Evolutionary conservation across 805 yeast genomes (phyloP).

Genomic region (Candida sithepensis): DNA sequence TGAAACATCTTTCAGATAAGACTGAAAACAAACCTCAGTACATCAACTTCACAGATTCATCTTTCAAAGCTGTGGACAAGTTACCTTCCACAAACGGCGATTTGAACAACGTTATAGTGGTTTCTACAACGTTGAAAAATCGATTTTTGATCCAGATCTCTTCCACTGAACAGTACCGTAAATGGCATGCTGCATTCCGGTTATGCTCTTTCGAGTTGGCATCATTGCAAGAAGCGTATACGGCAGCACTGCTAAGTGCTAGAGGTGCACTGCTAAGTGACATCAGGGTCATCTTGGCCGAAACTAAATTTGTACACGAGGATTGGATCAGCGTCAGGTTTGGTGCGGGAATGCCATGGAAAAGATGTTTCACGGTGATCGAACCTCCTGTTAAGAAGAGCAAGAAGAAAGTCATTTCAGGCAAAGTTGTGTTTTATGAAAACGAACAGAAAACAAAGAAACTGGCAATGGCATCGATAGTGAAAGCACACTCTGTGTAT

Average conservation of each 20-base stretch:
- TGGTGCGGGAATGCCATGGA: constrained; percentile 98
- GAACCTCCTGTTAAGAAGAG: constrained; percentile 58
- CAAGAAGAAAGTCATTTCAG: constrained; percentile 47
- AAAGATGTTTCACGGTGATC: constrained; percentile 85
- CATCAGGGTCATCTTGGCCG: constrained; percentile 79
- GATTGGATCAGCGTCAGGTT: constrained; percentile 95
- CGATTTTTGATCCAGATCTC: constrained; percentile 79
- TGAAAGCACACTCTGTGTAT: constrained; percentile 64
- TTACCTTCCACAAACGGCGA: constrained; percentile 66
- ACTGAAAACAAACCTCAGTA: constrained; percentile 58
- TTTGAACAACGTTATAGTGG: constrained; percentile 74
- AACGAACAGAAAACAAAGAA: constrained; percentile 72
- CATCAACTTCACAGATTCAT: constrained; percentile 87
- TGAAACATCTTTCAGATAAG: constrained; percentile 32
- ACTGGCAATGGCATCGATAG: constrained; percentile 74
- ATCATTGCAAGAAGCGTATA: constrained; percentile 89
- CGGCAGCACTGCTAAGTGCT: constrained; percentile 91
- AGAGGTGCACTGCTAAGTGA: constrained; percentile 86
- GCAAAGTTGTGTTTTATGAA: constrained; percentile 77
- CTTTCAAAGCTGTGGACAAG: constrained; percentile 65
- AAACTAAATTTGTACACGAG: constrained; percentile 80
- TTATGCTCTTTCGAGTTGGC: constrained; percentile 77
- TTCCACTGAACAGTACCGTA: constrained; percentile 55
- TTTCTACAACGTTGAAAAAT: constrained; percentile 89
- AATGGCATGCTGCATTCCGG: constrained; percentile 84